Base-by-base conservation (phyloP, 2,329 filamentous ascomycete species). In the Leptodontidium sp. region DNA sequence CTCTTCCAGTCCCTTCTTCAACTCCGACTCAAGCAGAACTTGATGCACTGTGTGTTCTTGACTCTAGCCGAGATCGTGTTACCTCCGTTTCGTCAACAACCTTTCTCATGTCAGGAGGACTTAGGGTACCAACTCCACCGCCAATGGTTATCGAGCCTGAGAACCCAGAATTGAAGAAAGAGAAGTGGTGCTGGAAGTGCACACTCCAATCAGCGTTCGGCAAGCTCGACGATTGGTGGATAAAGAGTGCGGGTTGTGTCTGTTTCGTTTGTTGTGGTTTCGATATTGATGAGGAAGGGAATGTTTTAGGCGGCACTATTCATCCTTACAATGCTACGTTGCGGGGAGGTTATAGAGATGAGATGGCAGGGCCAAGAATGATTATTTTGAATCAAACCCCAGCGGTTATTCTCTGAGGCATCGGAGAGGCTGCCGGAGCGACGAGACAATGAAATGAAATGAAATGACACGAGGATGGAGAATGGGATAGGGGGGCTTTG, bases 241-340 rank as follows among this genome's bases (percentile, higher is more conserved):
- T 67, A 12, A 59, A 63, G 8, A 68, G 64, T 21, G 63, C 66
- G 1, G 62, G 74, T 21, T 71, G 72, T 58, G 1, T 74, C 3
- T 76, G 72, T 40, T 73, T 74, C 64, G 55, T 73, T 24, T 77
- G 75, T 50, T 77, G 75, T 70, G 75, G 73, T 11, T 62, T 70
- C 53, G 70, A 73, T 61, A 52, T 73, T n/a, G 71, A 76, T n/a
- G 73, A 73, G 45, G 64, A 68, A n/a, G 61, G 43, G 14, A 61
- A 50, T 38, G 24, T 64, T 1, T 15, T 6, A 26, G 15, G 17
- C 29, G n/a, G 24, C 12, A 55, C 15, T 40, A n/a, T 14, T 14
- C 29, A 61, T 21, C 21, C 57, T 52, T 26, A 52, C 15, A 59
- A 40, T 57, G 62, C 35, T 29, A 29, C 17, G 12, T 26, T 61